These are phyloP conservation scores for Fraxinus xanthoxyloides DNA, from an alignment of 305 asterid genomes.

Conservation along the genomic window DNA sequence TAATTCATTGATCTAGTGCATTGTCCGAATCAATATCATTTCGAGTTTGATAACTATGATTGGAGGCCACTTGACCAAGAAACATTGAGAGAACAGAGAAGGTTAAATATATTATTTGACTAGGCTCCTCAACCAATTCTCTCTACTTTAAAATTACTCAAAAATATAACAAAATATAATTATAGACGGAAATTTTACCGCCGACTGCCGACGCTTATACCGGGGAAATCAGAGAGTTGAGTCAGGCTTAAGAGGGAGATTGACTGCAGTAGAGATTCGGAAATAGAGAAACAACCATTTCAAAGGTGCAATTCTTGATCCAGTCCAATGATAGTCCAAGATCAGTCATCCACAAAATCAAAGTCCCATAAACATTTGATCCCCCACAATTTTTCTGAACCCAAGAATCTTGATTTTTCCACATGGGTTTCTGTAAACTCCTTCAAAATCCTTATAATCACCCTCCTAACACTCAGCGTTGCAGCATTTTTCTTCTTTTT, in stretches of 20 bases:
- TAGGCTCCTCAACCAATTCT: no score
- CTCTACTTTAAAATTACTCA: no score
- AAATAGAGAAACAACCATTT: neutral
- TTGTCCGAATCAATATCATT: no score
- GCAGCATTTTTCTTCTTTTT: conserved; percentile 54
- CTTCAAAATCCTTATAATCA: conserved; percentile 39
- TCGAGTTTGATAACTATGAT: no score
- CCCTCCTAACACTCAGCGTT: conserved; percentile 40
- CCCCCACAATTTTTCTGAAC: neutral
- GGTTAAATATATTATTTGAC: no score
- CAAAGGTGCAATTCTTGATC: neutral
- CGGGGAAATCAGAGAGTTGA: neutral
- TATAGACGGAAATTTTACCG: neutral
- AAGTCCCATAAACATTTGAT: conserved; percentile 11
- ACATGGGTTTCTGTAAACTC: conserved; percentile 49
- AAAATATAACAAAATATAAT: no score
- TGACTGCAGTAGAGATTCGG: neutral
- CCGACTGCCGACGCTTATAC: neutral
- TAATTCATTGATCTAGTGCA: no score
- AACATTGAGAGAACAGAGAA: no score
- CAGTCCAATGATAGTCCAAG: conserved; percentile 32
- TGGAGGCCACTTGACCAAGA: no score
- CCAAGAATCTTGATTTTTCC: conserved; percentile 46
- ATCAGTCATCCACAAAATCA: conserved; percentile 24
- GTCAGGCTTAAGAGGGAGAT: neutral